phyloP scores from a whole-genome alignment of 768 basidiomycete genomes.

The Psilocybe tampanensis region DNA sequence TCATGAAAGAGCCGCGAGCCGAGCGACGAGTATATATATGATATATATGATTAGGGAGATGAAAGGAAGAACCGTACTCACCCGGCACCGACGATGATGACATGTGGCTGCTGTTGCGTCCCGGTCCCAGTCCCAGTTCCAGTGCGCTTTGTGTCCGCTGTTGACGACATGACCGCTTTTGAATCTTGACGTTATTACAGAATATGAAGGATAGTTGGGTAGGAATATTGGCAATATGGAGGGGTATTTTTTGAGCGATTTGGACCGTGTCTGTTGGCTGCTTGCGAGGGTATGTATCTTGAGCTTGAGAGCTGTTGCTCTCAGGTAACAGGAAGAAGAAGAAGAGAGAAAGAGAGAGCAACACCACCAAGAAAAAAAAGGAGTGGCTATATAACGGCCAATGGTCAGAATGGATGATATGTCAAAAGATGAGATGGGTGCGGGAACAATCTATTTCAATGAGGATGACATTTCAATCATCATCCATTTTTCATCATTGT shows the following conservation, averaged over 20 bases:
- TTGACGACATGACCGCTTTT: not conserved
- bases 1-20: not conserved
- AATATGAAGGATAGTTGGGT: not conserved
- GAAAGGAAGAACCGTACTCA: constrained; percentile 23
- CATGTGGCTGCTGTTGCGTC: constrained; percentile 29
- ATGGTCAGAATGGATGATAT: not conserved
- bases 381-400: not conserved
- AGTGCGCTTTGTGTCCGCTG: constrained; percentile 17
- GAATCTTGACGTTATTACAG: not conserved
- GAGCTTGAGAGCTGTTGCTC: not conserved
- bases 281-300: too few relatives aligned
- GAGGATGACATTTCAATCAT: not conserved
- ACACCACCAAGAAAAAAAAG: not conserved
- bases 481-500: too few relatives aligned
- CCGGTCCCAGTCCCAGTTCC: too few relatives aligned
- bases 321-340: not conserved
- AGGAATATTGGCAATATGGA: too few relatives aligned
- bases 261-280: too few relatives aligned
- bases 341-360: not conserved
- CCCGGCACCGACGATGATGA: constrained; percentile 57
- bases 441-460: not conserved
- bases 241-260: too few relatives aligned
- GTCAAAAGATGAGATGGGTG: not conserved
- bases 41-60: not conserved
- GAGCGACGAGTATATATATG: not conserved